These are phyloP conservation scores for Xylariaceae sp. DNA, from an alignment of 2,329 filamentous ascomycete species.

Conservation along the genomic window DNA sequence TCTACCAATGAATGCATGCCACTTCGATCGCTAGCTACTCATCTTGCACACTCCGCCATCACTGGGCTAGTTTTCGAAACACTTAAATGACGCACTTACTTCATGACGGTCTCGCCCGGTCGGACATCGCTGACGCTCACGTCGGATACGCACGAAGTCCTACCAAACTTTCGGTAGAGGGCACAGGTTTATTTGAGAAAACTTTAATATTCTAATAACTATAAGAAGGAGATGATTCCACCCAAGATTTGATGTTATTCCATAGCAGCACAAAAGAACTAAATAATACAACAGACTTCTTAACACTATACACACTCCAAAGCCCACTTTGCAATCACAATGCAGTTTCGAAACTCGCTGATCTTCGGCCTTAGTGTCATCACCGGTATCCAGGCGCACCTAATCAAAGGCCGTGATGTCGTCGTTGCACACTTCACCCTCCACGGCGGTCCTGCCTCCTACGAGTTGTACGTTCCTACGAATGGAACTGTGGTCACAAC, in stretches of 20 bases:
- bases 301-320: not conserved
- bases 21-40: not conserved
- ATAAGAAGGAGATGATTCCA: conserved; percentile 7
- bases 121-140: conserved; percentile 6
- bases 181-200: not conserved
- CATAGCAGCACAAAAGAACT: not conserved
- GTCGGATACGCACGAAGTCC: conserved; percentile 15
- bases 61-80: not conserved
- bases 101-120: conserved; percentile 12
- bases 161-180: not conserved
- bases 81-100: conserved; percentile 12
- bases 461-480: conserved; percentile 50
- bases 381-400: conserved; percentile 25
- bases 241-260: no score
- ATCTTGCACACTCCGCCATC: not conserved
- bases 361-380: conserved; percentile 31
- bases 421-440: conserved; percentile 53
- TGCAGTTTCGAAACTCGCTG: conserved; percentile 29
- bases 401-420: conserved; percentile 36
- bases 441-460: conserved; percentile 50
- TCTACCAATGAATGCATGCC: not conserved
- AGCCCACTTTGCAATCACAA: conserved; percentile 8
- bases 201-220: not conserved
- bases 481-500: conserved; percentile 49
- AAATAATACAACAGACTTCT: not conserved